Evolutionary conservation across 805 yeast genomes (phyloP).

Genomic region (Naumovozyma baii): DNA sequence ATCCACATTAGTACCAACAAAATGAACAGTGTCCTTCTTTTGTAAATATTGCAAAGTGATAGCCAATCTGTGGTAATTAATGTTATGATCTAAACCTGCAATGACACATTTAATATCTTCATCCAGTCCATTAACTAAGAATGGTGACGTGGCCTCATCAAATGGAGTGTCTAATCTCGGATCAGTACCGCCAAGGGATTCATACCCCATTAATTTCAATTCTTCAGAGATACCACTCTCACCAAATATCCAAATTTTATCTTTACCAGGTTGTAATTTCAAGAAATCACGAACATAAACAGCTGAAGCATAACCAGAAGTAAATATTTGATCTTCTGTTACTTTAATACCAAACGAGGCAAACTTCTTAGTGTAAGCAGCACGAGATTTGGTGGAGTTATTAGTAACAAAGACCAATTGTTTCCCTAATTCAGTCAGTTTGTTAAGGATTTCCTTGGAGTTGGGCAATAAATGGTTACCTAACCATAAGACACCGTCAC

Average conservation of each 20-base stretch:
- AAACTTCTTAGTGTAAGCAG: conserved; percentile 68
- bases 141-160: conserved; percentile 45
- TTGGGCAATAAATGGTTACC: conserved; percentile 75
- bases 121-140: conserved; percentile 45
- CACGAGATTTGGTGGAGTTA: conserved; percentile 85
- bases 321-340: conserved; percentile 66
- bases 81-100: conserved; percentile 69
- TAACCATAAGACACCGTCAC: conserved; percentile 96
- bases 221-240: conserved; percentile 81
- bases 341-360: conserved; percentile 40
- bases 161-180: conserved; percentile 45
- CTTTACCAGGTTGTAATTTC: conserved; percentile 57
- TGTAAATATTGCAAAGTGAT: conserved; percentile 71
- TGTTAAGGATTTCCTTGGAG: conserved; percentile 62
- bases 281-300: conserved; percentile 71
- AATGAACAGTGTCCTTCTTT: conserved; percentile 45
- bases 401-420: conserved; percentile 84
- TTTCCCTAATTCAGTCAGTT: conserved; percentile 48
- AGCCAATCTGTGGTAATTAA: conserved; percentile 77
- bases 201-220: conserved; percentile 61
- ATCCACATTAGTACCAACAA: conserved; percentile 90
- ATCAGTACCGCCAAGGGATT: conserved; percentile 77
- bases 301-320: conserved; percentile 87
- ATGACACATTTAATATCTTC: conserved; percentile 76
- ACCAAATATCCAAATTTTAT: conserved; percentile 83